Base-by-base conservation (phyloP, 306 rosid genomes). In the Clitoria ternatea region DNA sequence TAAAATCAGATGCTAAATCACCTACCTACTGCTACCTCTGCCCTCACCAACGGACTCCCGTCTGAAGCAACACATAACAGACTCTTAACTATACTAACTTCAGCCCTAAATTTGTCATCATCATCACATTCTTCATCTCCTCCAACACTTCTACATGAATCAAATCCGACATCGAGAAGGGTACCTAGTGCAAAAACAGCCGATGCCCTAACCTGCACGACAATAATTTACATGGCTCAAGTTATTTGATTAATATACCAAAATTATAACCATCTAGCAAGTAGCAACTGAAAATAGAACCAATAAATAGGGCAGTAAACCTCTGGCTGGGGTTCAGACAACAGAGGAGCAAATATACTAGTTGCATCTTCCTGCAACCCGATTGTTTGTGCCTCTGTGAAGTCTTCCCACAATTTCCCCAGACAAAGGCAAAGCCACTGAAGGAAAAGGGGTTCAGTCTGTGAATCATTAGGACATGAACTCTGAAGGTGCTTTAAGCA, bases 371-470 rank as follows among this genome's bases (percentile, higher is more conserved):
- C 93, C 80, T 78, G 90, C 84, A 95, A 66, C 74, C 96, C 99
- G 4, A 95, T 73, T 61, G 84, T 39, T 82, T 95, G 96, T 45
- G 96, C 99, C 79, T 87, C 97, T 30, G 83, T 7, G 42, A 77
- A 91, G 64, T 91, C 99, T 75, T 91, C 99, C 96, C 99, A 91
- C 69, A 95, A 83, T 79, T 95, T 95, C 40, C 99, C 99, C 72
- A 91, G 77, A 86, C 99, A 95, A 33, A 95, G 92, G 80, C 99
- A 91, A 75, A 91, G 91, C 99, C 99, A 95, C 73, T 91, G 99
- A 83, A 95, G 99, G 89, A 91, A 89, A 55, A 86, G 82, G 64
- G 99, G 97, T 80, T 95, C 99, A 32, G 89, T 83, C 72, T 89
- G 96, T 35, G 84, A 72, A 64, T 91, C 97, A 78, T 65, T 89